Percentiles rank a stretch among this genome's conserved stretches.
phyloP scores from a whole-genome alignment of 2,329 filamentous ascomycete genomes.

The Pleomassaria siparia region DNA sequence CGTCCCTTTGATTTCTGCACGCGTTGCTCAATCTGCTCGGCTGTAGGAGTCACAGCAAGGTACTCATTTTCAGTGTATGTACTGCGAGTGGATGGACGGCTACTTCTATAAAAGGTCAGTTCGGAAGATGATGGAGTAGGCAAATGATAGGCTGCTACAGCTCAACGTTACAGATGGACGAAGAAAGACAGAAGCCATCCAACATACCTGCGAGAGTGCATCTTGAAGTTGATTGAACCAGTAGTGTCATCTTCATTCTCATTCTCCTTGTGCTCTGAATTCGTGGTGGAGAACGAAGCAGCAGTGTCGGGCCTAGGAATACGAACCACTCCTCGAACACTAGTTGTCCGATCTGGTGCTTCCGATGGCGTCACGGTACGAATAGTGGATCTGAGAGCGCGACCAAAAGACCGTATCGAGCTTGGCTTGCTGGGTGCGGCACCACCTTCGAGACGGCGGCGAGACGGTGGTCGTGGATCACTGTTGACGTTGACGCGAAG shows the following conservation, averaged over 20 bases:
- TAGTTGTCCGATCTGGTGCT: slow-evolving; percentile 8
- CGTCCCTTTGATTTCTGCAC: slow-evolving; percentile 42
- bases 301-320: slow-evolving; percentile 12
- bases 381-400: slow-evolving; percentile 39
- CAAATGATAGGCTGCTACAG: neutral
- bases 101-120: neutral
- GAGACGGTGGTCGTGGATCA: slow-evolving; percentile 12
- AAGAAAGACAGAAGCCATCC: neutral
- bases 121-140: too few relatives aligned
- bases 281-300: slow-evolving; percentile 8
- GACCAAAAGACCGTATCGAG: slow-evolving; percentile 30
- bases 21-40: slow-evolving; percentile 43
- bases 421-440: slow-evolving; percentile 24
- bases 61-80: slow-evolving; percentile 8
- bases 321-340: slow-evolving; percentile 8
- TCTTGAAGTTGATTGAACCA: slow-evolving; percentile 7
- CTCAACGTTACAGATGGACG: neutral
- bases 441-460: slow-evolving; percentile 10
- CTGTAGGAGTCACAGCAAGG: slow-evolving; percentile 38
- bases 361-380: slow-evolving; percentile 39
- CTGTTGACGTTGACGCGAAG: slow-evolving; percentile 7
- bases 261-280: slow-evolving; percentile 6
- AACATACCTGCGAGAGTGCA: slow-evolving; percentile 8
- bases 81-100: slow-evolving; percentile 1
- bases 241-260: neutral